Percentiles rank a stretch among this genome's conserved stretches.
phyloP scores from a whole-genome alignment of 805 yeast species.

The Candida maesae region DNA sequence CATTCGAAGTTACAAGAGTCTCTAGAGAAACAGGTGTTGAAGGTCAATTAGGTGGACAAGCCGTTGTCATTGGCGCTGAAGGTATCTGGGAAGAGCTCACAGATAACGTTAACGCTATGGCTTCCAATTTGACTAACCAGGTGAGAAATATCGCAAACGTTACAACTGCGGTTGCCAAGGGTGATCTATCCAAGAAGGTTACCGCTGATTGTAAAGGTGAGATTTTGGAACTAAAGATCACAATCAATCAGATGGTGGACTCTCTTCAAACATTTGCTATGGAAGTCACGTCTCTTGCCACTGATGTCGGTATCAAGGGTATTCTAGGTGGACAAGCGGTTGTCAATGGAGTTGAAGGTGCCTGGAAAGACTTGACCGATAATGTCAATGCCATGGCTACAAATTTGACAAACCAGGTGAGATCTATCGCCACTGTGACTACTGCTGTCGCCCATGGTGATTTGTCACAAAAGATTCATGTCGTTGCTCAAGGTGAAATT shows the following conservation, averaged over 20 bases:
- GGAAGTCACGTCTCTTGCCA: constrained; percentile 86
- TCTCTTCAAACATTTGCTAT: constrained; percentile 82
- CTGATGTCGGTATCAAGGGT: constrained; percentile 92
- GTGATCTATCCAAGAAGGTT: constrained; percentile 80
- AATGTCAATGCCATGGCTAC: constrained; percentile 94
- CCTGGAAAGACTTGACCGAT: constrained; percentile 88
- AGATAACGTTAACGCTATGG: constrained; percentile 90
- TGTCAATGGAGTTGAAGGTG: constrained; percentile 84
- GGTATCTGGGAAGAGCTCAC: constrained; percentile 90
- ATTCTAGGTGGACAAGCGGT: constrained; percentile 90
- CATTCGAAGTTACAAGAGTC: constrained; percentile 83
- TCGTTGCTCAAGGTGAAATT: constrained; percentile 88
- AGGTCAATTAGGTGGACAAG: constrained; percentile 86
- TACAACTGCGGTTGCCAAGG: constrained; percentile 84
- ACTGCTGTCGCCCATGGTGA: constrained; percentile 95
- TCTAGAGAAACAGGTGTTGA: constrained; percentile 89
- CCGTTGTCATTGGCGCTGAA: constrained; percentile 74
- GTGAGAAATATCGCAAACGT: constrained; percentile 87
- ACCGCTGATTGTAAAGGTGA: constrained; percentile 91
- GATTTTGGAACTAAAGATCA: constrained; percentile 75
- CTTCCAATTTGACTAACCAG: constrained; percentile 78
- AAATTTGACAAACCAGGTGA: constrained; percentile 83
- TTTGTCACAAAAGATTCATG: constrained; percentile 82
- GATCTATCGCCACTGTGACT: constrained; percentile 90
- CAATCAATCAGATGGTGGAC: constrained; percentile 92